Base-by-base conservation (phyloP, 2,329 filamentous ascomycete species). In the Fusarium cicatricum region DNA sequence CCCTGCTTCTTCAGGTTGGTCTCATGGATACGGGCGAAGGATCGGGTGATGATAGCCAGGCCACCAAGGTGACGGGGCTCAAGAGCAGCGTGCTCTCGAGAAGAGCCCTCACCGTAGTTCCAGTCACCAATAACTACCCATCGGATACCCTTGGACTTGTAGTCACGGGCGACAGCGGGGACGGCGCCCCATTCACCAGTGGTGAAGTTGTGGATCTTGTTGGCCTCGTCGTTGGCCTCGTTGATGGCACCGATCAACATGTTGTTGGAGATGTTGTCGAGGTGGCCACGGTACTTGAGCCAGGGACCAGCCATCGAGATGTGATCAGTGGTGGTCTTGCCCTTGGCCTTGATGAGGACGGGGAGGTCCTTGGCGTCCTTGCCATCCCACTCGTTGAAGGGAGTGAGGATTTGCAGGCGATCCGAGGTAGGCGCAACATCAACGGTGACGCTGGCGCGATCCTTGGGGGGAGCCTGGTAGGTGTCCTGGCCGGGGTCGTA, bases 1-100 rank as follows among this genome's bases (percentile, higher is more conserved):
- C 95, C 95, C 87, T 99, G 95, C 90, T 99, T 99, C 91, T 99
- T 99, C 83, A 99, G 82, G 87, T 99, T 99, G 84, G 95, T 99
- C 86, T 99, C 95, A 86, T 99, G 95, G 75, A 99, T 99, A 90
- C 95, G 95, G 73, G 95, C 95, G 76, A 99, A 99, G 65, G 87
- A 91, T 75, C 92, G 90, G 74, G 90, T 93, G 76, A 99, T 96
- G 83, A 99, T 97, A 73, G 94, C 95, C 72, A 97, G 86, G 78
- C 94, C 95, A 74, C 95, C 95, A 65, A 99, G 89, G 83, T 98
- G 94, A 76, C 95, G 89, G 75, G 95, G 95, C 85, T 99, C 94
- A 60, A 99, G 88, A 78, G 95, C 95, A 70, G 95, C 95, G 77
- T 99, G 95, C 85, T 99, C 95, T 85, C 95, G 92, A 62, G 95